A percentile compares a stretch with the other conserved stretches of the same genome.
Conservation (phyloP, 768 basidiomycete genomes). For the Trametes punicea region DNA sequence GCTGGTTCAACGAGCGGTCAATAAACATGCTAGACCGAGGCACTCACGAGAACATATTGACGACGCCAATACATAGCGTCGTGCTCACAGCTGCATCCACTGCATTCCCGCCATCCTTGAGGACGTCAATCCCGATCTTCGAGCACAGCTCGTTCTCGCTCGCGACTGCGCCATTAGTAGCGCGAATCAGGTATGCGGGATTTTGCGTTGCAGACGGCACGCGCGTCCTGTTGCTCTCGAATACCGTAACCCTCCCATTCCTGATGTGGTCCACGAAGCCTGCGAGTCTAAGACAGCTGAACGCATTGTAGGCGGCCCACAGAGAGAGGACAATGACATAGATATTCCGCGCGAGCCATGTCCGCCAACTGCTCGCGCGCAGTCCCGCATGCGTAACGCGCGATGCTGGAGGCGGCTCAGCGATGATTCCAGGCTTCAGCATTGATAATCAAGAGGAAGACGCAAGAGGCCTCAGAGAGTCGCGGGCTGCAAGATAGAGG, state of each 20-base stretch:
- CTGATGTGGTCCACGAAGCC: not conserved
- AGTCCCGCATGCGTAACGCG: not conserved
- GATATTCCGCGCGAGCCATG: not conserved
- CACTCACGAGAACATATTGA: constrained; percentile 88
- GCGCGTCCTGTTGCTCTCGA: constrained; percentile 6
- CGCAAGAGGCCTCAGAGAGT: not conserved
- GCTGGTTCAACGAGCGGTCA: not conserved
- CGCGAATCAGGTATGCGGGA: constrained; percentile 56
- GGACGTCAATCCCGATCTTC: constrained; percentile 69
- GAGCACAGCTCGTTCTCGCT: constrained; percentile 87
- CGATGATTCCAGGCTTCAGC: constrained; percentile 13
- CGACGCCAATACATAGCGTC: constrained; percentile 74
- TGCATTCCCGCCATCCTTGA: constrained; percentile 86
- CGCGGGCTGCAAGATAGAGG: not conserved
- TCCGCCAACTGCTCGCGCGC: not conserved
- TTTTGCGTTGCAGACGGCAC: constrained; percentile 36
- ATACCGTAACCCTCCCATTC: not conserved
- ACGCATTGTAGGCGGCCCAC: not conserved
- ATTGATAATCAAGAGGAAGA: not conserved
- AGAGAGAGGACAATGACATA: not conserved
- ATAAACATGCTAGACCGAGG: not conserved
- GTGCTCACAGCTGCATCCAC: constrained; percentile 84
- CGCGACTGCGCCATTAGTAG: constrained; percentile 81
- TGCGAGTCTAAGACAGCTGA: not conserved
- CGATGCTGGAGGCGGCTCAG: not conserved